Conservation (phyloP, 1,284 basidiomycete genomes). For the Coniferiporia sulphurascens region DNA sequence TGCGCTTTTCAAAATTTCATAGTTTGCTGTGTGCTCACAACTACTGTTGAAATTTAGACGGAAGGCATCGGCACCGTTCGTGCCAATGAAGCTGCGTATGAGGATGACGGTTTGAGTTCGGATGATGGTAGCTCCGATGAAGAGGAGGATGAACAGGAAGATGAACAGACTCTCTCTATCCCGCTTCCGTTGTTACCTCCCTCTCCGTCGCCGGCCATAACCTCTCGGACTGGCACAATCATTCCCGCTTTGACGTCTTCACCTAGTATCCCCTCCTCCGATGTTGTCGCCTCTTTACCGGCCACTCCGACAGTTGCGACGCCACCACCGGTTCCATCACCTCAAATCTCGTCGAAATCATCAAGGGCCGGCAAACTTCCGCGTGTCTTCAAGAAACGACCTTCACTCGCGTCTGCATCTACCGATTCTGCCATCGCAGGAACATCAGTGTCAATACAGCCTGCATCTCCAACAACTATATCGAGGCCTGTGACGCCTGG, state of each 20-base stretch:
- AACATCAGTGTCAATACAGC: not conserved
- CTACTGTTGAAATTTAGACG: conserved; percentile 45
- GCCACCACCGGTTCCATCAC: not conserved
- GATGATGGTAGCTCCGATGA: conserved; percentile 42
- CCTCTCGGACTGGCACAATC: not conserved
- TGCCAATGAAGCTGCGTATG: conserved; percentile 57
- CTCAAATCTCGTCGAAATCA: conserved; percentile 6
- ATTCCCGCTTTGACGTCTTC: not conserved
- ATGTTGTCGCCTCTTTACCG: conserved; percentile 11
- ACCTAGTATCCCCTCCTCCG: conserved; percentile 1
- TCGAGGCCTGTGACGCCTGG: conserved; percentile 17
- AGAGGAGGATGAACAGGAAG: conserved; percentile 27
- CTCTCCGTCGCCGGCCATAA: not conserved
- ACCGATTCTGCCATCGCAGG: conserved; percentile 8
- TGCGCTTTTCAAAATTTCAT: not conserved
- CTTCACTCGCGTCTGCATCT: conserved; percentile 2
- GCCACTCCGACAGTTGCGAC: not conserved
- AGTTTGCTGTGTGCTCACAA: not conserved
- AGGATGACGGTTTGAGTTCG: conserved; percentile 74
- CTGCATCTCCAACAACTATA: not conserved
- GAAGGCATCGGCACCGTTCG: conserved; percentile 85
- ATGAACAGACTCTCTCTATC: not conserved
- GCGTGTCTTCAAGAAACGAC: conserved; percentile 13
- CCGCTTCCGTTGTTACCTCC: not conserved
- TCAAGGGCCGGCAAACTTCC: conserved; percentile 6